Evolutionary conservation across 2,329 filamentous ascomycete genomes (phyloP).

Genomic region (Penicillium sp.): DNA sequence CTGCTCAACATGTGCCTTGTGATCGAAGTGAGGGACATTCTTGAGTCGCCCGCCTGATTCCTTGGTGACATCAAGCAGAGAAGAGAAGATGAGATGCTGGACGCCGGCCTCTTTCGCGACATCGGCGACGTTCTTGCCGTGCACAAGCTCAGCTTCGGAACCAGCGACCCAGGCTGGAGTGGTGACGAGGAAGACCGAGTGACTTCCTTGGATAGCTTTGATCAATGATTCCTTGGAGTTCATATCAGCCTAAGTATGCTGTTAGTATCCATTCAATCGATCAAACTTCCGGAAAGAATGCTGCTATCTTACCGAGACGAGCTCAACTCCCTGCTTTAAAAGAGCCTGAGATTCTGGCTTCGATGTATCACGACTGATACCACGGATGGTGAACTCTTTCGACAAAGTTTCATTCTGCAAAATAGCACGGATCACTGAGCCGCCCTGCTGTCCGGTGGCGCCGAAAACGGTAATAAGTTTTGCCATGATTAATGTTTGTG

Average conservation of each 20-base stretch:
- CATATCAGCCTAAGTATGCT: neutral
- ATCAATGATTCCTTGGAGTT: neutral
- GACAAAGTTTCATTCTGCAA: neutral
- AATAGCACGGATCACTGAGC: neutral
- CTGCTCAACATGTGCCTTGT: neutral
- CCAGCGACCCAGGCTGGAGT: neutral
- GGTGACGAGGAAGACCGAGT: neutral
- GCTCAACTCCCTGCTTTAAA: neutral
- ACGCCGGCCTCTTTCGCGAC: neutral
- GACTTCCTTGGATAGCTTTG: neutral
- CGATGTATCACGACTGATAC: neutral
- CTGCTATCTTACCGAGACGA: neutral
- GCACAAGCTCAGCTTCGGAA: neutral
- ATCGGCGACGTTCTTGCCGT: neutral
- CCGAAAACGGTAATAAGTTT: neutral
- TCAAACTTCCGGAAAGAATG: neutral
- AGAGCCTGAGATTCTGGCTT: neutral
- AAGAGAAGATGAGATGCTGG: neutral
- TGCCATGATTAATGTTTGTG: neutral
- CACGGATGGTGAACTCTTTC: neutral
- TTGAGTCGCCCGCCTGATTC: neutral
- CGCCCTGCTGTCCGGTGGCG: neutral
- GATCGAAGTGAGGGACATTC: neutral
- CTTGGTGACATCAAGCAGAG: neutral
- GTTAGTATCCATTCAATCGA: neutral